Base-by-base conservation (phyloP, 2,329 filamentous ascomycete genomes). In the Elsinoe australis region DNA sequence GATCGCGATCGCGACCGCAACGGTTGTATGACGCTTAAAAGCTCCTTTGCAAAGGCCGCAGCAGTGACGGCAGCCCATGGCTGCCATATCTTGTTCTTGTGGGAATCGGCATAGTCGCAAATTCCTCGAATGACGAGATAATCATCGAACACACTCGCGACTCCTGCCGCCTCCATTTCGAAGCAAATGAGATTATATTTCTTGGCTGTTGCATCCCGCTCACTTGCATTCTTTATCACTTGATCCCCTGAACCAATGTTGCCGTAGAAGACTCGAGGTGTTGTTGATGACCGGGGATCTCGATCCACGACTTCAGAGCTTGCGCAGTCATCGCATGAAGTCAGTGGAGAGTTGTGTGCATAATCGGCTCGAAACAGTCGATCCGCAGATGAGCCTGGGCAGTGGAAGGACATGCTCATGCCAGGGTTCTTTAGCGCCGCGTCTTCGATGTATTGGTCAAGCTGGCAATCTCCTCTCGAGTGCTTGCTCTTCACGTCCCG, bases 41-140 rank as follows among this genome's bases (percentile, higher is more conserved):
- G 47, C 22, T 49, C 45, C 19, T 52, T 52, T 15, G 51, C 49
- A 41, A n/a, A 53, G 5, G 51, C 51, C 19, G 51, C 51, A 17
- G 51, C 51, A 15, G 36, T 46, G 10, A 35, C 12, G n/a, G 51
- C 51, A 9, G 44, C 44, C 5, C 24, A 47, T 12, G 15, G 21
- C 35, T 47, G 44, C 44, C 44, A 47, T 15, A 28, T 10, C 22
- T 52, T 50, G 12, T 46, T 15, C 29, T 50, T 52, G 34, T 52
- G 47, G 14, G 47, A 44, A 28, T 52, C 50, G 6, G 31, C 19
- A 15, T 52, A 52, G 29, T 52, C 51, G 28, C 51, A 52, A 18
- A 52, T 51, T 12, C 51, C 47, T 39, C 50, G 18, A 10, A 52
- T 50, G 5, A 52, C 50, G 12, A 50, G 32, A 17, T 28, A 39